Base-by-base conservation (phyloP, 495 filamentous ascomycete species). In the Tuber borchii region DNA sequence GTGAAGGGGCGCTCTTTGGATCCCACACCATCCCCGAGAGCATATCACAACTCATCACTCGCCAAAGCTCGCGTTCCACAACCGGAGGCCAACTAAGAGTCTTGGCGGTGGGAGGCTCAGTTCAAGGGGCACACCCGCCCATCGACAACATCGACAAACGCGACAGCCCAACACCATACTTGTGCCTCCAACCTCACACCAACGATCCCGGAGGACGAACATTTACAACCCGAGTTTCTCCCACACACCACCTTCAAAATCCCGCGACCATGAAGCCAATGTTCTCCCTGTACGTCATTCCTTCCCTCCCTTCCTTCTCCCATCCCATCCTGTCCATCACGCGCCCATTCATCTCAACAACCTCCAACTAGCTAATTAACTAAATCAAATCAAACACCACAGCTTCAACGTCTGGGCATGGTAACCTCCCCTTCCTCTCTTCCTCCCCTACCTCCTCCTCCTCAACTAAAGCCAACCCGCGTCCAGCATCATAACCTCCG, bases 251-350 rank as follows among this genome's bases (percentile, higher is more conserved):
- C 65, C 51, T 10, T 2, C 48, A 26, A 56, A 68, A 31, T 37
- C 42, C 61, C 42, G 34, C 69, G 42, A 40, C 56, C 68, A 82
- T 82, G 81, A 82, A 82, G 81, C 81, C 81, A 40, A 73, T 82
- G 80, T 82, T 82, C 56, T 82, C 81, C 39, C 80, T 77, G 81
- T 82, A 79, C 42, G 80, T 74, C 37, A 19, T 65, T 65, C 22
- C 42, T 43, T 43, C 42, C 42, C 9, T 43, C 44, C 44, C 44
- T 45, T 1, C 44, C 16, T 17, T 12, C 44, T 16, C 6, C 45
- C 45, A 2, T 46, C n/a, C 48, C 10, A 7, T n/a, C 20, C 48
- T 14, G n/a, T 26, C 48, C 22, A 56, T 22, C 22, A 3, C 48
- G 48, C 22, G 48, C 22, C 48, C 46, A 51, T 51, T 51, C 20